Conservation (phyloP, 208 protist genomes). For the Crithidia brevicula region DNA sequence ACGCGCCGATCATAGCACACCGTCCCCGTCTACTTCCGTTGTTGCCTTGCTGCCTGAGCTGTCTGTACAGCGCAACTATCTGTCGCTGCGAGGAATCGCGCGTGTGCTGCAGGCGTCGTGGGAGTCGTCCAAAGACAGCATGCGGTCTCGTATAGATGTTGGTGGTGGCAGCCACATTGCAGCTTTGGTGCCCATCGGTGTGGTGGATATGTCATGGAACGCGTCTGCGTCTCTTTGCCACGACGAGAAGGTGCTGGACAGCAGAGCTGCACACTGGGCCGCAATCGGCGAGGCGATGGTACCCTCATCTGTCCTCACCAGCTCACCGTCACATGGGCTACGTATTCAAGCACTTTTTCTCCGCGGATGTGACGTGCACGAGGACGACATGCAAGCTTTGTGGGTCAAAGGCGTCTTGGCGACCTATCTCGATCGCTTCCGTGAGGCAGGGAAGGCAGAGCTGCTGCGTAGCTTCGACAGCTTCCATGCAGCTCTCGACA, state of each 20-base stretch:
- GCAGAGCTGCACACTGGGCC: too few relatives aligned
- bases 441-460: slow-evolving; percentile 10
- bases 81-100: background rate
- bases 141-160: too few relatives aligned
- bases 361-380: slow-evolving; percentile 5
- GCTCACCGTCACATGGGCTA: too few relatives aligned
- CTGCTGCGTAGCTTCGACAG: background rate
- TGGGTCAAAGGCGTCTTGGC: slow-evolving; percentile 7
- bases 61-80: slow-evolving; percentile 16
- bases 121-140: too few relatives aligned
- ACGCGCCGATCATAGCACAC: too few relatives aligned
- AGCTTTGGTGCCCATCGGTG: too few relatives aligned
- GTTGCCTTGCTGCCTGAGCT: slow-evolving; percentile 1
- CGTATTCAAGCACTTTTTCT: slow-evolving; percentile 11
- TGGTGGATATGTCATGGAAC: slow-evolving; percentile 26
- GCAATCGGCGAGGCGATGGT: too few relatives aligned
- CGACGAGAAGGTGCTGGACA: too few relatives aligned
- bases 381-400: slow-evolving; percentile 9
- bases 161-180: too few relatives aligned
- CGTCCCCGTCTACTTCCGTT: too few relatives aligned
- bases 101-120: too few relatives aligned
- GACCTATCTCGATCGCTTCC: slow-evolving; percentile 7
- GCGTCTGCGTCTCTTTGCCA: background rate
- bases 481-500: background rate
- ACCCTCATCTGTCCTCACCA: too few relatives aligned